Conservation (phyloP, 805 yeast species). For the Candida corydali region DNA sequence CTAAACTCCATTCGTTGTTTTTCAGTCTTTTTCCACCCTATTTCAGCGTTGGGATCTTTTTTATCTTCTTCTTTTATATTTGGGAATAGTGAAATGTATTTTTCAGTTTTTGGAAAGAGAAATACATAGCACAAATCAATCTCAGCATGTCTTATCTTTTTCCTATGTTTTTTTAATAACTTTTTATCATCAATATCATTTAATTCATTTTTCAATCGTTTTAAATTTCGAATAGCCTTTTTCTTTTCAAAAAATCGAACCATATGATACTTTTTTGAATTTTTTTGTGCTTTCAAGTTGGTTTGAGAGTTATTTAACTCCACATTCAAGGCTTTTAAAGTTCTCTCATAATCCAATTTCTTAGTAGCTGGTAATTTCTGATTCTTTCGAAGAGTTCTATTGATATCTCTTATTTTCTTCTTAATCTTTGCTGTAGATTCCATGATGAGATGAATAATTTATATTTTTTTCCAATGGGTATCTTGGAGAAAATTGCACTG, state of each 20-base stretch:
- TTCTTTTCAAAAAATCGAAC: conserved; percentile 87
- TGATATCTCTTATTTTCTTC: conserved; percentile 83
- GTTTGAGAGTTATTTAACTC: conserved; percentile 51
- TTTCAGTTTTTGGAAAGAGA: conserved; percentile 73
- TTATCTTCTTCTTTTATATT: conserved; percentile 22
- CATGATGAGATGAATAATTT: conserved; percentile 4
- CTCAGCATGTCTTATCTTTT: conserved; percentile 51
- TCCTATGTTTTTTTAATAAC: conserved; percentile 42
- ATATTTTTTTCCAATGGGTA: conserved; percentile 18
- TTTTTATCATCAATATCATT: conserved; percentile 34
- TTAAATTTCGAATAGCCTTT: conserved; percentile 73
- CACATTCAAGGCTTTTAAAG: conserved; percentile 56
- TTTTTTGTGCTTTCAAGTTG: conserved; percentile 43
- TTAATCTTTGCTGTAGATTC: conserved; percentile 58
- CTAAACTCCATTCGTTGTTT: conserved; percentile 39
- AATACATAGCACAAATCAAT: conserved; percentile 71
- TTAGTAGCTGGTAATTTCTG: conserved; percentile 56
- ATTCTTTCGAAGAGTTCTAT: conserved; percentile 54
- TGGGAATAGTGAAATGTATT: conserved; percentile 78
- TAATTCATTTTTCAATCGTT: conserved; percentile 39
- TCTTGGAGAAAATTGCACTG: conserved; percentile 70
- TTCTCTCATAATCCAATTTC: conserved; percentile 70
- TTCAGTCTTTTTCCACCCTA: conserved; percentile 40
- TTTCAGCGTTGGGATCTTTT: conserved; percentile 34
- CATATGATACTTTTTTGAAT: conserved; percentile 82